A percentile compares a stretch with the other conserved stretches of the same genome.
phyloP scores from a whole-genome alignment of 2,329 filamentous ascomycete species.

The Dryadomyces quercus-mongolicae region DNA sequence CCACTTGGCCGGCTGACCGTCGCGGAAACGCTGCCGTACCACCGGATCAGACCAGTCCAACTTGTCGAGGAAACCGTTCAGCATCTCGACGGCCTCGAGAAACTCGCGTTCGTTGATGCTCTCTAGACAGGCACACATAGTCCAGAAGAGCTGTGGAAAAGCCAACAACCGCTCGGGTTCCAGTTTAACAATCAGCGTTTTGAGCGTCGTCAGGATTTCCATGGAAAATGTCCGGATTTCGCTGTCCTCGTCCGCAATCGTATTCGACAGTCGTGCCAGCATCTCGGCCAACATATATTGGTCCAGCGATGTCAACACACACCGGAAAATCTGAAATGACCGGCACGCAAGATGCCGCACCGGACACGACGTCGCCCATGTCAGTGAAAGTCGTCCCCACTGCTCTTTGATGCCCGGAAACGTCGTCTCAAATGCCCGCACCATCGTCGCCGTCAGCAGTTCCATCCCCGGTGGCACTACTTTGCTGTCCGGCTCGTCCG shows the following conservation, averaged over 20 bases:
- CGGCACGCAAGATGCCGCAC: slow-evolving; percentile 90
- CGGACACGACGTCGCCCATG: slow-evolving; percentile 94
- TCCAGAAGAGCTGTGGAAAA: slow-evolving; percentile 98
- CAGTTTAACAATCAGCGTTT: slow-evolving; percentile 79
- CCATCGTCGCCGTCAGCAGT: slow-evolving; percentile 66
- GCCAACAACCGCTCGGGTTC: slow-evolving; percentile 66
- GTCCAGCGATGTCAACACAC: slow-evolving; percentile 80
- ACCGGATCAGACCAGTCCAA: slow-evolving; percentile 63
- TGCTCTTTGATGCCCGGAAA: slow-evolving; percentile 81
- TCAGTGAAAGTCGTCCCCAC: slow-evolving; percentile 81
- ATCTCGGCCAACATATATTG: slow-evolving; percentile 94
- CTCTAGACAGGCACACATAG: slow-evolving; percentile 87
- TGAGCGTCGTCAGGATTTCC: slow-evolving; percentile 91
- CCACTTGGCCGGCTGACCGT: slow-evolving; percentile 76
- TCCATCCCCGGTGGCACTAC: slow-evolving; percentile 88
- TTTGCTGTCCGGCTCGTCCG: slow-evolving; percentile 58
- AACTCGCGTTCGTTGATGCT: slow-evolving; percentile 96
- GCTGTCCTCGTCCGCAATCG: slow-evolving; percentile 84
- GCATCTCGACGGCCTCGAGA: slow-evolving; percentile 80
- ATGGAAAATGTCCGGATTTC: slow-evolving; percentile 96
- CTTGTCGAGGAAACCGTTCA: slow-evolving; percentile 75
- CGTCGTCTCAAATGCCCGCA: slow-evolving; percentile 72
- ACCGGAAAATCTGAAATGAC: slow-evolving; percentile 95
- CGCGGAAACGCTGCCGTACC: slow-evolving; percentile 59
- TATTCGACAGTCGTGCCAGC: slow-evolving; percentile 89